phyloP scores from a whole-genome alignment of 768 basidiomycete species.

The Calocybe indica region DNA sequence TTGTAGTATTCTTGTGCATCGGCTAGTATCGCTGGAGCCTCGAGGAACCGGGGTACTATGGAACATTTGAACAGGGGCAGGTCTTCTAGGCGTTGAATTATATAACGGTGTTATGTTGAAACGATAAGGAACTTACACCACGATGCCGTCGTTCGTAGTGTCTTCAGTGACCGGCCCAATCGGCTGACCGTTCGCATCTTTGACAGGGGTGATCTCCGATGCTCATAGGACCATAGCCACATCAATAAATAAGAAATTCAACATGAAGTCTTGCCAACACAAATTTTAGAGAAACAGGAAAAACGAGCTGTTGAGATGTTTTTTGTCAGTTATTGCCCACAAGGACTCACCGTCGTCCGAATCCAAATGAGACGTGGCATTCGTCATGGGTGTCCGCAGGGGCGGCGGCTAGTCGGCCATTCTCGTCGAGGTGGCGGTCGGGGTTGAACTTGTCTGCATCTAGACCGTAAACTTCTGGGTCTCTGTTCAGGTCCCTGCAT shows the following conservation, averaged over 20 bases:
- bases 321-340: background rate
- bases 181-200: background rate
- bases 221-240: constrained; percentile 2
- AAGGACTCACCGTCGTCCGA: background rate
- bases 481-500: constrained; percentile 16
- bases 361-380: constrained; percentile 3
- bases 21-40: too few species aligned
- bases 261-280: constrained; percentile 1
- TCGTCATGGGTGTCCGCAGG: background rate
- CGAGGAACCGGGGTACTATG: too few species aligned
- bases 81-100: too few species aligned
- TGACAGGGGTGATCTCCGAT: background rate
- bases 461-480: constrained; percentile 14
- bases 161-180: too few species aligned
- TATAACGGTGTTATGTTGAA: too few species aligned
- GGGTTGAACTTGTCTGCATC: constrained; percentile 17
- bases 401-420: background rate
- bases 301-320: too few species aligned
- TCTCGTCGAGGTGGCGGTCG: constrained; percentile 6
- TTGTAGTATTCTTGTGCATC: too few species aligned
- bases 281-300: background rate
- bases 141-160: too few species aligned
- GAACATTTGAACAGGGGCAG: too few species aligned
- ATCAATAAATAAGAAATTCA: constrained; percentile 1
- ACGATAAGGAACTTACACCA: too few species aligned